Percentiles rank a stretch among this genome's conserved stretches.
phyloP scores from a whole-genome alignment of 2,329 filamentous ascomycete species.

The Sarocladium kiliense region DNA sequence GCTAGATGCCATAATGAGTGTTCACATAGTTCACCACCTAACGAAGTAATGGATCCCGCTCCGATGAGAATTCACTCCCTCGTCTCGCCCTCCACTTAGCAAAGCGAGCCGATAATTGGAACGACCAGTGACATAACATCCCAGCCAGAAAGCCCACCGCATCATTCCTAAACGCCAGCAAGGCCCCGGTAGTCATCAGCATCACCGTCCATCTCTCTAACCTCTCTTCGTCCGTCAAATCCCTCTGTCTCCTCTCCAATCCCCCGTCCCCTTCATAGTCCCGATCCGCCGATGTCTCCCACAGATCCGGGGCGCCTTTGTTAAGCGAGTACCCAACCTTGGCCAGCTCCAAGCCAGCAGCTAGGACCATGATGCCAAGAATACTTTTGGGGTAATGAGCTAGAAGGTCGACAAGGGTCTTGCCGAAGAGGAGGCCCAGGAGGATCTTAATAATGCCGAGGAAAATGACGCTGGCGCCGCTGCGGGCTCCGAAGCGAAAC shows the following conservation, averaged over 20 bases:
- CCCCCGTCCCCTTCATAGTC: constrained; percentile 20
- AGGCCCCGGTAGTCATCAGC: constrained; percentile 77
- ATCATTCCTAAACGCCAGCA: constrained; percentile 86
- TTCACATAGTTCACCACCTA: constrained; percentile 10
- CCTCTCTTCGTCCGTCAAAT: constrained; percentile 61
- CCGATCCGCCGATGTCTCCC: constrained; percentile 47
- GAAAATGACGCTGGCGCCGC: constrained; percentile 75
- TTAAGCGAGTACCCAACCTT: constrained; percentile 82
- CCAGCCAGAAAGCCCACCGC: constrained; percentile 81
- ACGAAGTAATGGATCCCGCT: constrained; percentile 25
- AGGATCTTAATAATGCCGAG: constrained; percentile 72
- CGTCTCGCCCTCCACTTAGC: constrained; percentile 28
- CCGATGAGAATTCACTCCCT: constrained; percentile 15
- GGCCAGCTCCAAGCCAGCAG: constrained; percentile 80
- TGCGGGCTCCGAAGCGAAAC: constrained; percentile 85
- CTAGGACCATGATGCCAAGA: constrained; percentile 83
- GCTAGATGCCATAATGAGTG: not conserved
- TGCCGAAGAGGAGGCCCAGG: constrained; percentile 70
- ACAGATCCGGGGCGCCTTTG: constrained; percentile 56
- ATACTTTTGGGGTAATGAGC: constrained; percentile 68
- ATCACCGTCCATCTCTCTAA: constrained; percentile 81
- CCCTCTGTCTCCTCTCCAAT: constrained; percentile 35
- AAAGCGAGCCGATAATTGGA: constrained; percentile 43
- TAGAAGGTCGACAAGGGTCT: constrained; percentile 67
- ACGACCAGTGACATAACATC: constrained; percentile 70